phyloP scores from a whole-genome alignment of 306 rosid genomes.

The Casuarina cunninghamiana region DNA sequence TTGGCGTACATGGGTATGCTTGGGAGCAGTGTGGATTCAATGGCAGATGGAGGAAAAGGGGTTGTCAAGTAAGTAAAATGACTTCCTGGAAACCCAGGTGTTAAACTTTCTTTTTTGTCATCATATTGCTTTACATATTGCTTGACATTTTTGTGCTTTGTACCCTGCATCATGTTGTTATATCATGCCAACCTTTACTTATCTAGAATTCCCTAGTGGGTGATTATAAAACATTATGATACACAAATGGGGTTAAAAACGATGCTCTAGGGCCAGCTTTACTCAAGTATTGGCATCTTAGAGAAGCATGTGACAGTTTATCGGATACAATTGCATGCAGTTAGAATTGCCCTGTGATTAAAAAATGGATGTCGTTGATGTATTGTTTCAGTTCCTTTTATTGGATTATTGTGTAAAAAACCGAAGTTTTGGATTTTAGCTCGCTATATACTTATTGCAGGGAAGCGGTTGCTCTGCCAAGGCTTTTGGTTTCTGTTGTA shows the following conservation, averaged over 20 bases:
- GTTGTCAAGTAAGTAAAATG: conserved; percentile 64
- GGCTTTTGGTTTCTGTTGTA: conserved; percentile 82
- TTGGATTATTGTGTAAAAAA: not conserved
- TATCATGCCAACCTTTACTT: not conserved
- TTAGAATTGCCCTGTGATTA: too few species aligned
- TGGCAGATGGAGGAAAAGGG: conserved; percentile 76
- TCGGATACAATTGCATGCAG: too few species aligned
- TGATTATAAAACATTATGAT: too few species aligned
- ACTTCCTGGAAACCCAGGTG: conserved; percentile 25
- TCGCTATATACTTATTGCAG: conserved; percentile 33
- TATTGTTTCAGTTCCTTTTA: not conserved
- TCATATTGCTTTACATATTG: not conserved
- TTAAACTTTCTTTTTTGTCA: conserved; percentile 1
- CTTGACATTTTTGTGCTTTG: not conserved
- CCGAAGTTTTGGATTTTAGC: conserved; percentile 23
- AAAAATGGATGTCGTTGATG: not conserved
- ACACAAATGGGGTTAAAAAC: not conserved
- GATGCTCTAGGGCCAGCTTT: not conserved
- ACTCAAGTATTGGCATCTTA: not conserved
- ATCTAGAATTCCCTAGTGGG: not conserved
- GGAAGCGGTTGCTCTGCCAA: conserved; percentile 90
- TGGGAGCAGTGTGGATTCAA: conserved; percentile 84
- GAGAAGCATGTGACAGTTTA: too few species aligned
- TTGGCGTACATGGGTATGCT: conserved; percentile 86
- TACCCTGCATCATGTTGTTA: not conserved